Evolutionary conservation across 1,139 yeast genomes (phyloP).

Genomic region (Maudiozyma humilis): DNA sequence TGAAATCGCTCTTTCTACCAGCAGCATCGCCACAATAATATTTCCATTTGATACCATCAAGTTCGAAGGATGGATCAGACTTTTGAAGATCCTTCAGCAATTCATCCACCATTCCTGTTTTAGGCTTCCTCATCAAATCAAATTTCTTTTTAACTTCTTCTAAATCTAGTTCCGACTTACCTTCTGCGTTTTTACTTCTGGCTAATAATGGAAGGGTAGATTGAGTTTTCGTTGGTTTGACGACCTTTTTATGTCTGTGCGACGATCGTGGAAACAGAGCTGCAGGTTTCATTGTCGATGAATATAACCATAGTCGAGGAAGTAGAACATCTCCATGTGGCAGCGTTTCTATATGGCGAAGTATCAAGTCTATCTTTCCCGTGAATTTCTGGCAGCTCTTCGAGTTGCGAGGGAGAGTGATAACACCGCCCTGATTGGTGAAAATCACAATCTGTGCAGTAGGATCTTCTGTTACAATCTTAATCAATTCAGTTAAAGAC

Average conservation of each 20-base stretch:
- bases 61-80: not conserved
- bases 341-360: constrained; percentile 17
- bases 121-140: constrained; percentile 59
- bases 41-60: constrained; percentile 38
- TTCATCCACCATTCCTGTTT: constrained; percentile 58
- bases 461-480: constrained; percentile 28
- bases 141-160: constrained; percentile 19
- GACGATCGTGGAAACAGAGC: constrained; percentile 27
- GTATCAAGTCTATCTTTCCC: constrained; percentile 38
- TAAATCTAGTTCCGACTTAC: not conserved
- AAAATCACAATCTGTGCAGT: constrained; percentile 50
- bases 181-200: not conserved
- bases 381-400: constrained; percentile 48
- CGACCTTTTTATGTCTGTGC: constrained; percentile 3
- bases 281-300: constrained; percentile 49
- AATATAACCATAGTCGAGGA: constrained; percentile 47
- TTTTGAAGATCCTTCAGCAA: constrained; percentile 33
- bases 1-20: constrained; percentile 66
- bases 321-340: constrained; percentile 19
- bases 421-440: constrained; percentile 70
- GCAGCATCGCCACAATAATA: constrained; percentile 96
- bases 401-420: constrained; percentile 35
- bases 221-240: constrained; percentile 4
- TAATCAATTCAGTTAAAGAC: constrained; percentile 15
- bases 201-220: not conserved